Evolutionary conservation across 495 filamentous ascomycete species (phyloP), one percentile per base, ranked within the genome.

Genomic region (Xylaria curta): DNA sequence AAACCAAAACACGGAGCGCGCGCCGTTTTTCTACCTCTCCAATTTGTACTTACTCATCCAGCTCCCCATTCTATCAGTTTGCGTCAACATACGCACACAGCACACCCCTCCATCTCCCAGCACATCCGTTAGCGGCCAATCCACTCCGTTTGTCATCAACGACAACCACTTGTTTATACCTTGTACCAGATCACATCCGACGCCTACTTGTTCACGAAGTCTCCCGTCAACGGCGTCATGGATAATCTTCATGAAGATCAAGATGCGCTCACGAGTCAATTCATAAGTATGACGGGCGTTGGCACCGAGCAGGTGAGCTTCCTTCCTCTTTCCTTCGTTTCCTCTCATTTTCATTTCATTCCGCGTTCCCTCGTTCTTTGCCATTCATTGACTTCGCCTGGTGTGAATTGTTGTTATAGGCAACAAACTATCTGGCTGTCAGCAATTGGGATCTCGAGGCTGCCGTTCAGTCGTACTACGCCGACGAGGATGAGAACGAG

Each of bases 261-360:
- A 69, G 91, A 95, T 79, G 85, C 87, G 74, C 81, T 92, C 69
- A 89, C 96, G 71, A 86, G 87, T 74, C 85, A 91, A 79, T 94
- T 97, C 81, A 89, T 89, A 79, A 83, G 83, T 64, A 84, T 97
- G 76, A 95, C 94, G 3, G 89, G 90, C 28, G 85, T 87, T 24
- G 80, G 85, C 12, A 79, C 91, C 5, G 82, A 89, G 49, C 86
- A 91, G 79, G 94, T 95, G 86, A 76, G 84, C 73, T 8, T 58
- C 13, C 58, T 31, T 58, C 13, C 58, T 36, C 58, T 60, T 60
- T 21, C 31, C 33, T 60, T 53, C 31, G 56, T 31, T 38, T 12
- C 3, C 36, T 3, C 36, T 47, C 7, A 5, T 8, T 58, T 51
- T 47, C 7, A 5, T 8, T 58, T 51, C 26, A 6, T 24, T n/a